A percentile compares a stretch with the other conserved stretches of the same genome.
phyloP scores from a whole-genome alignment of 306 rosid species.

The Carpinus fangiana region DNA sequence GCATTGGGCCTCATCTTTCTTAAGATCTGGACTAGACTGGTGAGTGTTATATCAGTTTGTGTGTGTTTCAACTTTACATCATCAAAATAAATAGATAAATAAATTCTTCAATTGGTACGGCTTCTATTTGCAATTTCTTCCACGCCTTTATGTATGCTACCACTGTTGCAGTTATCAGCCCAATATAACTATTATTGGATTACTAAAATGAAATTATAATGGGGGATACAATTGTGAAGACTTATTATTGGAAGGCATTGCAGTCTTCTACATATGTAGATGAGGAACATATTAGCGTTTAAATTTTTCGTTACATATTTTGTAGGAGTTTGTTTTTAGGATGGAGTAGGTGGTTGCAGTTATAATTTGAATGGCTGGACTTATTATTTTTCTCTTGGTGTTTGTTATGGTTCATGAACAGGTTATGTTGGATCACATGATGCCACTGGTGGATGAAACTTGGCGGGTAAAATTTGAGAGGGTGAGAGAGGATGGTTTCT shows the following conservation, averaged over 20 bases:
- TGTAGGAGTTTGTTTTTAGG: background rate
- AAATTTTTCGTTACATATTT: background rate
- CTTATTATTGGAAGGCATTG: background rate
- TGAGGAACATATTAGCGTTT: background rate
- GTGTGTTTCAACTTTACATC: background rate
- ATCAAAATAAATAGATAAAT: background rate
- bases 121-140: background rate
- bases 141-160: background rate
- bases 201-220: no score
- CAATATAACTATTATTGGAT: background rate
- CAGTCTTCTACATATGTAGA: background rate
- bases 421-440: constrained; percentile 99
- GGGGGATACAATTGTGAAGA: background rate
- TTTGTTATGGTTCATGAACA: constrained; percentile 36
- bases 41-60: constrained; percentile 35
- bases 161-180: background rate
- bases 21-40: constrained; percentile 99
- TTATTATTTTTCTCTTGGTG: constrained; percentile 9
- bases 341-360: background rate
- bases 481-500: constrained; percentile 96
- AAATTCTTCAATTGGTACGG: background rate
- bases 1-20: constrained; percentile 98
- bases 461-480: constrained; percentile 95
- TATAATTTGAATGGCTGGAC: background rate
- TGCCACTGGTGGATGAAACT: constrained; percentile 91